phyloP scores from a whole-genome alignment of 352 stramenopile genomes.

The Globisporangium cystogenes region DNA sequence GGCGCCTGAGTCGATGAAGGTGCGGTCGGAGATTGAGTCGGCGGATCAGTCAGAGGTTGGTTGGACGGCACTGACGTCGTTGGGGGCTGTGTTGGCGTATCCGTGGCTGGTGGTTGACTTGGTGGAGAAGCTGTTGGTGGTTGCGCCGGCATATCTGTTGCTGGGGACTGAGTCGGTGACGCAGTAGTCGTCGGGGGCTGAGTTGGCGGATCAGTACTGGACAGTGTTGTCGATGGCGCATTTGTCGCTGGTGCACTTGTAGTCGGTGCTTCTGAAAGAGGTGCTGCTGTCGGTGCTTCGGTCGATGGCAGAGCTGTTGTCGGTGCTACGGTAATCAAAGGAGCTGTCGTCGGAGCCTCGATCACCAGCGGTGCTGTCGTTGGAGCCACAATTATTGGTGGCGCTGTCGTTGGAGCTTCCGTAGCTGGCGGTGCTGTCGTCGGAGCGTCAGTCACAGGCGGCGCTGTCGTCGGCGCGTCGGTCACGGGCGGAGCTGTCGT shows the following conservation, averaged over 20 bases:
- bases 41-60: background rate
- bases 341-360: too few species aligned
- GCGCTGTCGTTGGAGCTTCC: background rate
- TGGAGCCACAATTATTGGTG: constrained; percentile 1
- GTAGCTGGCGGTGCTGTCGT: constrained; percentile 6
- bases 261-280: background rate
- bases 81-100: too few species aligned
- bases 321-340: background rate
- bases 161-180: background rate
- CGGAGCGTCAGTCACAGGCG: background rate
- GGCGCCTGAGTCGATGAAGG: background rate
- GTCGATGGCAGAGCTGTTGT: constrained; percentile 6
- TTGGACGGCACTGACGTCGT: too few species aligned
- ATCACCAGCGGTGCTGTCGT: background rate
- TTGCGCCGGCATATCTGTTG: background rate
- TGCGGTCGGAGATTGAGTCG: background rate
- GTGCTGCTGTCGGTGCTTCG: background rate
- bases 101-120: too few species aligned
- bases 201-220: too few species aligned
- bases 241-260: background rate
- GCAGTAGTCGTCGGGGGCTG: background rate
- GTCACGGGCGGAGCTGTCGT: background rate
- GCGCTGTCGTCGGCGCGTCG: too few species aligned
- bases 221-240: background rate
- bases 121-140: too few species aligned